A percentile compares a stretch with the other conserved stretches of the same genome.
These are phyloP conservation scores for Ceratobasidium sp. DNA, from an alignment of 1,284 basidiomycete genomes.

Conservation along the genomic window DNA sequence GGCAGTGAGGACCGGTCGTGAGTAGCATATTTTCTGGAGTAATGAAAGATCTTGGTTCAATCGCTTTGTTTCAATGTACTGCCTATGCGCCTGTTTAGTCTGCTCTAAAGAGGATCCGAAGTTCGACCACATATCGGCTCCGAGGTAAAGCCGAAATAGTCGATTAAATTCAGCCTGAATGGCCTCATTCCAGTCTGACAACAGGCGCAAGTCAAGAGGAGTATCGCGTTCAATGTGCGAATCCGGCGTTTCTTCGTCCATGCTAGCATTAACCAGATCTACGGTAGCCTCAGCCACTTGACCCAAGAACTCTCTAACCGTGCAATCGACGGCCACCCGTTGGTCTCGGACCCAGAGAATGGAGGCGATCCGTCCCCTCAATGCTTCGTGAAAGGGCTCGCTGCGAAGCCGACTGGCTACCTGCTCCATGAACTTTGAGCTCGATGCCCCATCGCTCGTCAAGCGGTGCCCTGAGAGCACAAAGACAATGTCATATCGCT, in stretches of 20 bases:
- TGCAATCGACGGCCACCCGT: not conserved
- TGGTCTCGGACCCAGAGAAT: not conserved
- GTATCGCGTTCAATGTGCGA: not conserved
- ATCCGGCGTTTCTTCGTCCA: not conserved
- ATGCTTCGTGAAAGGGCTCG: not conserved
- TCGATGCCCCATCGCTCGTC: no score
- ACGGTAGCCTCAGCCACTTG: not conserved
- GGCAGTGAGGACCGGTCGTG: not conserved
- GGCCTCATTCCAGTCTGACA: not conserved
- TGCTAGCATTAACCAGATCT: not conserved
- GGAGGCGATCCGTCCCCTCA: not conserved
- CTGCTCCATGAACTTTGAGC: not conserved
- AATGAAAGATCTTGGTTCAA: not conserved
- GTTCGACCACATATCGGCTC: not conserved
- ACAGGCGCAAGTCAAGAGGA: not conserved
- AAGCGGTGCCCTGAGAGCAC: not conserved
- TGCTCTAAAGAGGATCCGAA: not conserved
- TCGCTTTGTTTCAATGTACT: not conserved
- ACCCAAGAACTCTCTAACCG: not conserved
- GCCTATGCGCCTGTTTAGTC: not conserved
- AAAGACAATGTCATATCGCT: not conserved
- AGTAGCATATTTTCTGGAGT: not conserved
- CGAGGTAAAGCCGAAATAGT: not conserved
- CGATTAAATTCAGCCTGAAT: not conserved
- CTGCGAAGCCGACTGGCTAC: not conserved